A percentile compares a stretch with the other conserved stretches of the same genome.
Conservation (phyloP, 148 eudicot species). For the Vaccinium macrocarpon region DNA sequence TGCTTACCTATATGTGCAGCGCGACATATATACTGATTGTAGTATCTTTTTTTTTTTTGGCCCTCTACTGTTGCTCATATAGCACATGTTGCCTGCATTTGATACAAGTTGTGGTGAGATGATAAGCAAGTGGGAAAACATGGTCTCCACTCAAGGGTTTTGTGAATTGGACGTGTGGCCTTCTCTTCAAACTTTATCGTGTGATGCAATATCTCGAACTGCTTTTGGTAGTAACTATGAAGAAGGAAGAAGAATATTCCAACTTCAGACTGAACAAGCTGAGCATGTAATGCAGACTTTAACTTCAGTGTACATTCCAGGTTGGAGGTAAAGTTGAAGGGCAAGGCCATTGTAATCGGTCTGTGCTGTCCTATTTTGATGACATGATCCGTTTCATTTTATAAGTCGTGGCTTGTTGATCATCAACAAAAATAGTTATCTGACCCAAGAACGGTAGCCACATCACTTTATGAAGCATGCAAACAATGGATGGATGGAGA, state of each 20-base stretch:
- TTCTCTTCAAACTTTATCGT: conserved; percentile 17
- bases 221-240: conserved; percentile 21
- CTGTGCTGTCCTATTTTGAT: not conserved
- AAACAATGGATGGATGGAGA: not conserved
- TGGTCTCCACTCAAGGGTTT: not conserved
- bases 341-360: not conserved
- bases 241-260: conserved; percentile 21
- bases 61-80: not conserved
- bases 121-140: conserved; percentile 25
- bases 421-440: too few species aligned
- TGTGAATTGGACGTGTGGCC: conserved; percentile 23
- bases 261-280: conserved; percentile 17
- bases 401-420: too few species aligned
- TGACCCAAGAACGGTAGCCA: too few species aligned
- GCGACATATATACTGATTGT: not conserved
- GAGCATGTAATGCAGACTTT: not conserved
- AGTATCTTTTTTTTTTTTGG: not conserved
- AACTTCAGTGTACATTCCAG: not conserved
- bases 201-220: conserved; percentile 22
- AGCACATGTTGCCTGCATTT: conserved; percentile 24
- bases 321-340: not conserved
- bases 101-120: conserved; percentile 18
- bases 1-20: not conserved
- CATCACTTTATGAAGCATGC: too few species aligned
- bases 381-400: not conserved